Percentiles rank a stretch among this genome's conserved stretches.
Evolutionary conservation across 495 filamentous ascomycete species (phyloP).

Genomic region (Daldinia bambusicola): DNA sequence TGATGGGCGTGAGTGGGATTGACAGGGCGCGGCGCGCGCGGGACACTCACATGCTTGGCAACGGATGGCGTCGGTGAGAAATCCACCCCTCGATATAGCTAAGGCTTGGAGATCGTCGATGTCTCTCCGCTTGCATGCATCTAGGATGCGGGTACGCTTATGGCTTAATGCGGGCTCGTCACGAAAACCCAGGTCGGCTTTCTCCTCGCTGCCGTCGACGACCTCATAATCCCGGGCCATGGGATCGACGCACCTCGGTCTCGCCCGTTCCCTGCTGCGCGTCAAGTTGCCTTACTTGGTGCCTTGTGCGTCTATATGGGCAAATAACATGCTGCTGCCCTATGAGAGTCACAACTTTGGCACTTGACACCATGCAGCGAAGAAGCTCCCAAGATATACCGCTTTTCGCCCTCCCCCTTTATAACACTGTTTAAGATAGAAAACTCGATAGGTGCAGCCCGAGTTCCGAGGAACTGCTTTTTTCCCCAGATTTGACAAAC

Average conservation of each 20-base stretch:
- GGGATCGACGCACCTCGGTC: constrained; percentile 9
- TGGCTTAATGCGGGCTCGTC: constrained; percentile 20
- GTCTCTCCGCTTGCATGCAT: constrained; percentile 74
- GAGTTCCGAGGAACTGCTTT: not conserved
- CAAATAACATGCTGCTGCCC: constrained; percentile 34
- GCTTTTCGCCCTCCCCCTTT: not conserved
- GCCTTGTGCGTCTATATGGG: constrained; percentile 25
- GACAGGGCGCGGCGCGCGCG: constrained; percentile 21
- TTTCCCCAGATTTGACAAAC: not conserved
- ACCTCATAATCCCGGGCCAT: constrained; percentile 32
- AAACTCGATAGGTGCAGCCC: not conserved
- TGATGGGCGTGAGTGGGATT: constrained; percentile 19
- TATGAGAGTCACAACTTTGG: constrained; percentile 28
- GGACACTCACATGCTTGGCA: constrained; percentile 80
- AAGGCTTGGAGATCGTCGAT: constrained; percentile 69
- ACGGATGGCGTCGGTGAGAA: constrained; percentile 83
- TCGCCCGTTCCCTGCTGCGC: constrained; percentile 6
- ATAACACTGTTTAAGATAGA: not conserved
- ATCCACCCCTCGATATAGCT: constrained; percentile 78
- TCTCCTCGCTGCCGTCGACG: constrained; percentile 23
- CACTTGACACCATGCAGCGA: constrained; percentile 33
- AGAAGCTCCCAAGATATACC: constrained; percentile 5
- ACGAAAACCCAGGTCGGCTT: constrained; percentile 18
- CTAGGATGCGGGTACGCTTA: constrained; percentile 64
- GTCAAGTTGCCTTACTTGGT: constrained; percentile 37